Conservation (phyloP, 345 rosid genomes). For the Geranium brycei region DNA sequence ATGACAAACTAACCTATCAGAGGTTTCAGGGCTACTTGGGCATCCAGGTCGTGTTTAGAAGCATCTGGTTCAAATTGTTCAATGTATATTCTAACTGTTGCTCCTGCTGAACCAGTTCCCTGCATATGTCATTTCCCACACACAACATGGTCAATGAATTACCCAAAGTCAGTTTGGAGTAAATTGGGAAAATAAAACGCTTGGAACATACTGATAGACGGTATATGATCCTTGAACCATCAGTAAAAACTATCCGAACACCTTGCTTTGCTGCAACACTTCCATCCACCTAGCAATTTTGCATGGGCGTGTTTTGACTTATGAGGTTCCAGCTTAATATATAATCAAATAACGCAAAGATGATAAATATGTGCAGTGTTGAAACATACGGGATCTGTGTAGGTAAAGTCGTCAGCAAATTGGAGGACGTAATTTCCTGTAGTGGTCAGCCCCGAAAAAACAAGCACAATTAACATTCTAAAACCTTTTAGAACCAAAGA, state of each 20-base stretch:
- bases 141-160: background rate
- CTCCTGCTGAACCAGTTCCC: conserved; percentile 98
- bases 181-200: background rate
- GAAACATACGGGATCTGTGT: conserved; percentile 79
- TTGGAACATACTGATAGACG: conserved; percentile 59
- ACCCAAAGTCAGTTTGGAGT: background rate
- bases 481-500: no score
- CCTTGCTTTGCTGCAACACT: conserved; percentile 90
- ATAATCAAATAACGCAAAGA: background rate
- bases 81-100: conserved; percentile 67
- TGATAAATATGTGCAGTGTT: background rate
- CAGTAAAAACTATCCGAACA: conserved; percentile 74
- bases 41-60: conserved; percentile 79
- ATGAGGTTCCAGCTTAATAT: no score
- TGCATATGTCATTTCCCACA: conserved; percentile 3
- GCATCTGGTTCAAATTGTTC: conserved; percentile 77
- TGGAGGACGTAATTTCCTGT: conserved; percentile 60
- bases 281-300: conserved; percentile 58
- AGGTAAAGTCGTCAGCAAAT: conserved; percentile 78
- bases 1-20: conserved; percentile 47
- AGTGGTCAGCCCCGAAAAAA: conserved; percentile 3
- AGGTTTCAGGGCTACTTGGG: conserved; percentile 72
- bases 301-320: background rate
- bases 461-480: no score
- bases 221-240: conserved; percentile 82